phyloP scores from a whole-genome alignment of 768 basidiomycete species.

The Tricholoma flavovirens region DNA sequence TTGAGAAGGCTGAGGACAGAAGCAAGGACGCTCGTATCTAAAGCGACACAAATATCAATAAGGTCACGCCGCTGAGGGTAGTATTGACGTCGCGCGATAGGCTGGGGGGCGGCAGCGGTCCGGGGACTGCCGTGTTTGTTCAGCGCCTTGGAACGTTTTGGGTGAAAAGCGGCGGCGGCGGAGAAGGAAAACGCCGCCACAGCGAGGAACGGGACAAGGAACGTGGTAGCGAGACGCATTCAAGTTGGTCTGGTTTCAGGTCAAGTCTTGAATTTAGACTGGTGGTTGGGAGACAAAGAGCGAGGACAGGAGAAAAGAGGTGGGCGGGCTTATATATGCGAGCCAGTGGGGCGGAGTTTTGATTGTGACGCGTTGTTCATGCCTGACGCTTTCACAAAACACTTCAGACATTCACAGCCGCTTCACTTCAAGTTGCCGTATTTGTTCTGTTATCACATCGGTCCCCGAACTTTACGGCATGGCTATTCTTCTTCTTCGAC shows the following conservation, averaged over 20 bases:
- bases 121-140: slow-evolving; percentile 7
- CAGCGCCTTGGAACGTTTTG: slow-evolving; percentile 7
- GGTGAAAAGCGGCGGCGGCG: slow-evolving; percentile 4
- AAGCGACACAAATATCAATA: slow-evolving; percentile 14
- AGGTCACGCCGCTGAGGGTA: slow-evolving; percentile 14
- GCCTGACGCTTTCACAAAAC: neutral
- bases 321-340: slow-evolving; percentile 12
- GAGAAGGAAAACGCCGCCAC: slow-evolving; percentile 12
- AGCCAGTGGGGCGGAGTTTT: slow-evolving; percentile 14
- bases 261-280: neutral
- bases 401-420: no score
- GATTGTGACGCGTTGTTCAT: slow-evolving; percentile 5
- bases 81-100: slow-evolving; percentile 13
- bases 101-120: slow-evolving; percentile 2
- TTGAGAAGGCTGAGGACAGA: slow-evolving; percentile 11
- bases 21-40: slow-evolving; percentile 11
- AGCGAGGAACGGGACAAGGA: slow-evolving; percentile 13
- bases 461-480: neutral
- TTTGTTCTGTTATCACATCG: neutral
- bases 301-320: neutral
- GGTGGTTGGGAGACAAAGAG: slow-evolving; percentile 2
- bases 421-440: neutral
- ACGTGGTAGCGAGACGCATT: slow-evolving; percentile 16
- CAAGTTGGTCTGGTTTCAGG: neutral
- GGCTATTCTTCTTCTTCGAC: neutral